phyloP scores from a whole-genome alignment of 306 rosid genomes.

The Lupinus albus region DNA sequence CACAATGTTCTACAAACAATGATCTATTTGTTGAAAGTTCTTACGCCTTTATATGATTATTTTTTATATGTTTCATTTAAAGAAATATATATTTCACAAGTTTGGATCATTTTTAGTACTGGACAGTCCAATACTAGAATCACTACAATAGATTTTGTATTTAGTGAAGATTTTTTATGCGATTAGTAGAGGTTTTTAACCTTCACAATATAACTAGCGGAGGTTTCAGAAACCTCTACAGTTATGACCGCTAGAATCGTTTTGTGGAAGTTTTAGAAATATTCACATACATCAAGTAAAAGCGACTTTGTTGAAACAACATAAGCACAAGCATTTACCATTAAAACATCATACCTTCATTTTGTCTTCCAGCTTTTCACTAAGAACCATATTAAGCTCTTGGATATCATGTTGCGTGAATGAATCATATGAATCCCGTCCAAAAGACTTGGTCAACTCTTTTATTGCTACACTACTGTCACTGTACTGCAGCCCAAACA shows the following conservation, averaged over 20 bases:
- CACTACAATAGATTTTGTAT: too few relatives aligned
- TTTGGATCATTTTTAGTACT: too few relatives aligned
- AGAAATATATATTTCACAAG: neutral
- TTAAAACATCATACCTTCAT: conserved; percentile 74
- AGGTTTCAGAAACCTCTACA: too few relatives aligned
- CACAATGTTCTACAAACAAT: neutral
- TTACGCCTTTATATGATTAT: neutral
- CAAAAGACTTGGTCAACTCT: conserved; percentile 93
- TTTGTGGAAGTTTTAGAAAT: too few relatives aligned
- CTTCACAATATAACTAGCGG: too few relatives aligned
- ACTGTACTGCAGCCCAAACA: conserved; percentile 72
- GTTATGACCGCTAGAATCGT: too few relatives aligned
- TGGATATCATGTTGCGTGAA: conserved; percentile 98
- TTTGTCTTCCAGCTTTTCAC: conserved; percentile 94
- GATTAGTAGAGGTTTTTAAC: too few relatives aligned
- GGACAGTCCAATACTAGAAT: too few relatives aligned
- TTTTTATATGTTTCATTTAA: neutral
- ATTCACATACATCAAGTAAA: conserved; percentile 31
- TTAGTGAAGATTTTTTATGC: too few relatives aligned
- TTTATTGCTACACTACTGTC: conserved; percentile 86
- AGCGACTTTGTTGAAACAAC: conserved; percentile 15
- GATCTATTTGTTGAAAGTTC: neutral
- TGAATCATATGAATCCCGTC: conserved; percentile 95
- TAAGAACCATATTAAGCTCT: conserved; percentile 90
- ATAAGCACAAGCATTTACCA: conserved; percentile 2